phyloP scores from a whole-genome alignment of 192 early-diverging fungal genomes.

The Rhizophlyctis rosea region DNA sequence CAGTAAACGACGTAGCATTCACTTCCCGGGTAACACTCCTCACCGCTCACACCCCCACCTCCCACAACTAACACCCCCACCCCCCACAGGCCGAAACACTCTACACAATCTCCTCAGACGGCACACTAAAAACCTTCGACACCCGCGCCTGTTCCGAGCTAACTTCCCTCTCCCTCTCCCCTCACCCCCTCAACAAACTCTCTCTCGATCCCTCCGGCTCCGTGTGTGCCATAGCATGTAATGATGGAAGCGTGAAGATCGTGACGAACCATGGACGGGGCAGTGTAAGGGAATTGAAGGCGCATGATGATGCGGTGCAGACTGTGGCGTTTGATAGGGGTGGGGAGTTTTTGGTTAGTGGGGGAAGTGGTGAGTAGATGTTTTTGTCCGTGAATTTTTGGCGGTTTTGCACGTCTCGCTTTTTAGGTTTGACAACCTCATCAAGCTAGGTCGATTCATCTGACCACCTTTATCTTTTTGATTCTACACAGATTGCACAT shows the following conservation, averaged over 20 bases:
- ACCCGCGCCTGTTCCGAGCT: slow-evolving; percentile 44
- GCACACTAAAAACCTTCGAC: slow-evolving; percentile 55
- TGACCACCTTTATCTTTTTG: too few relatives aligned
- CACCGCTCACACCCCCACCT: neutral
- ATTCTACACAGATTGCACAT: too few relatives aligned
- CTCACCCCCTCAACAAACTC: slow-evolving; percentile 45
- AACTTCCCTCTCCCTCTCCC: slow-evolving; percentile 31
- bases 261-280: neutral
- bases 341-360: slow-evolving; percentile 46
- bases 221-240: slow-evolving; percentile 41
- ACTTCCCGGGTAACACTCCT: slow-evolving; percentile 22
- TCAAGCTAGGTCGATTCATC: too few relatives aligned
- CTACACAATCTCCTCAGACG: slow-evolving; percentile 50
- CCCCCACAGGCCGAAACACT: slow-evolving; percentile 37
- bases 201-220: slow-evolving; percentile 46
- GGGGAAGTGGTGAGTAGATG: slow-evolving; percentile 33
- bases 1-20: slow-evolving; percentile 46
- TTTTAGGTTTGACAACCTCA: too few relatives aligned
- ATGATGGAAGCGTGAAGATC: slow-evolving; percentile 33
- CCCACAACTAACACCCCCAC: neutral
- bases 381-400: too few relatives aligned
- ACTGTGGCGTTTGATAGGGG: slow-evolving; percentile 42
- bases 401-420: too few relatives aligned
- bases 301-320: slow-evolving; percentile 41
- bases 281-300: slow-evolving; percentile 17